Percentiles rank a stretch among this genome's conserved stretches.
phyloP scores from a whole-genome alignment of 2,329 filamentous ascomycete genomes.

The Arachnomyces sp. region DNA sequence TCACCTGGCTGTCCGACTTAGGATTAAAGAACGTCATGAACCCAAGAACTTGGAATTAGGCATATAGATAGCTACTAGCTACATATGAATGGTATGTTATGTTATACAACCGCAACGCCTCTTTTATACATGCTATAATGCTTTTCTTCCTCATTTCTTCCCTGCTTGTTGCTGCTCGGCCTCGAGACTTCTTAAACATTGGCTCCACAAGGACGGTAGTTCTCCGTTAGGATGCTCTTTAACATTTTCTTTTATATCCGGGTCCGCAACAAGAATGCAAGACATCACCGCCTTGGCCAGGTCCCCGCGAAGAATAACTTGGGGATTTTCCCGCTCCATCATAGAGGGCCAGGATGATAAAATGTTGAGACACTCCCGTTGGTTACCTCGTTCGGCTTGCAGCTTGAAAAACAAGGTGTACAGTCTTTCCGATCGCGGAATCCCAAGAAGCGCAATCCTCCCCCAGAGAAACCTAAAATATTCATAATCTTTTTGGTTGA shows the following conservation, averaged over 20 bases:
- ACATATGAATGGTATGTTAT: no score
- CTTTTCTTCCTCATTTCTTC: no score
- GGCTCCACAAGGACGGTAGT: no score
- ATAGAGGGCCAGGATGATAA: slow-evolving; percentile 50
- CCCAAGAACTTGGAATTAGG: no score
- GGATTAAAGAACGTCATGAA: no score
- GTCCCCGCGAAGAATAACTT: slow-evolving; percentile 38
- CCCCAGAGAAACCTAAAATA: slow-evolving; percentile 57
- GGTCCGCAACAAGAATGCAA: slow-evolving; percentile 52
- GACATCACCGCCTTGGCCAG: slow-evolving; percentile 45
- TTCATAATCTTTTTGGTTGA: slow-evolving; percentile 44
- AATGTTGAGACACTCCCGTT: slow-evolving; percentile 40
- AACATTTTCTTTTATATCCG: slow-evolving; percentile 35
- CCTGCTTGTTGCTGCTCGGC: no score
- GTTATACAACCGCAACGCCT: no score
- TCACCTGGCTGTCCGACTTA: no score
- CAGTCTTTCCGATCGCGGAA: slow-evolving; percentile 43
- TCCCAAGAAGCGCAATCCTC: slow-evolving; percentile 44
- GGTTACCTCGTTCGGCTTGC: slow-evolving; percentile 40
- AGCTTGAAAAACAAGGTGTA: slow-evolving; percentile 50
- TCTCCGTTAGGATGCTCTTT: slow-evolving; percentile 1
- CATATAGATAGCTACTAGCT: no score
- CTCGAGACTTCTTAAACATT: no score
- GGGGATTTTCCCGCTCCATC: slow-evolving; percentile 50
- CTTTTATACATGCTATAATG: no score